These are phyloP conservation scores for Nigrospora oryzae DNA, from an alignment of 2,329 filamentous ascomycete species.

Conservation along the genomic window DNA sequence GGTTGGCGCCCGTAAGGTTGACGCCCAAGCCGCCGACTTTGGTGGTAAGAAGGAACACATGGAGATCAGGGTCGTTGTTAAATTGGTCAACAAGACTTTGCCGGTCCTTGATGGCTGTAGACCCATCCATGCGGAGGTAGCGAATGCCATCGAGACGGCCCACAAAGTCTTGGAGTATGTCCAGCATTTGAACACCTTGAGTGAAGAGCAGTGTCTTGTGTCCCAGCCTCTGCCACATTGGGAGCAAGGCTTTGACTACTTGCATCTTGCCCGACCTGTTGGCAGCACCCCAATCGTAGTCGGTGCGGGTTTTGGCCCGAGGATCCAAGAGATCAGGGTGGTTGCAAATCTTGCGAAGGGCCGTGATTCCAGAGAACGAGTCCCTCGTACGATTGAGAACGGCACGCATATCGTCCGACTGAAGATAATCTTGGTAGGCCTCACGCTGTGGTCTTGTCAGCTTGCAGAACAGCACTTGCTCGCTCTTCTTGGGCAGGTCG, in stretches of 20 bases:
- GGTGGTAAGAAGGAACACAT: conserved; percentile 90
- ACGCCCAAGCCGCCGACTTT: conserved; percentile 91
- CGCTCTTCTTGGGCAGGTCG: conserved; percentile 89
- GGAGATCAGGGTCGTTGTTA: conserved; percentile 69
- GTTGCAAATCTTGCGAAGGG: conserved; percentile 93
- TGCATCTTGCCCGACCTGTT: conserved; percentile 92
- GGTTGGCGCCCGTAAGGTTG: conserved; percentile 88
- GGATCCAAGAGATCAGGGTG: conserved; percentile 83
- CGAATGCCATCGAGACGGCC: conserved; percentile 57
- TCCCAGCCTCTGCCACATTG: conserved; percentile 81
- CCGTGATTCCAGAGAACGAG: conserved; percentile 82
- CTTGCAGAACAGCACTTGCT: conserved; percentile 94
- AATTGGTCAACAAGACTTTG: conserved; percentile 88
- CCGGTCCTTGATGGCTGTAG: conserved; percentile 79
- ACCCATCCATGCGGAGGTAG: conserved; percentile 88
- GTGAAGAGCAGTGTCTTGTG: conserved; percentile 92
- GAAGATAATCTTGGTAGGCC: conserved; percentile 73
- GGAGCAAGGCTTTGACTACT: conserved; percentile 78
- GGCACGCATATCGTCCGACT: conserved; percentile 75
- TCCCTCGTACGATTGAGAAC: conserved; percentile 70
- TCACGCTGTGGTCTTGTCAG: conserved; percentile 71
- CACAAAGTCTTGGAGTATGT: conserved; percentile 83
- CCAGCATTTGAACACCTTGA: conserved; percentile 89
- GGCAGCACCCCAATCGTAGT: conserved; percentile 70
- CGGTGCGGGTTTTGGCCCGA: conserved; percentile 41